Evolutionary conservation across 345 rosid species (phyloP), one percentile per base, ranked within the genome.

Genomic region (Euclidium syriacum): DNA sequence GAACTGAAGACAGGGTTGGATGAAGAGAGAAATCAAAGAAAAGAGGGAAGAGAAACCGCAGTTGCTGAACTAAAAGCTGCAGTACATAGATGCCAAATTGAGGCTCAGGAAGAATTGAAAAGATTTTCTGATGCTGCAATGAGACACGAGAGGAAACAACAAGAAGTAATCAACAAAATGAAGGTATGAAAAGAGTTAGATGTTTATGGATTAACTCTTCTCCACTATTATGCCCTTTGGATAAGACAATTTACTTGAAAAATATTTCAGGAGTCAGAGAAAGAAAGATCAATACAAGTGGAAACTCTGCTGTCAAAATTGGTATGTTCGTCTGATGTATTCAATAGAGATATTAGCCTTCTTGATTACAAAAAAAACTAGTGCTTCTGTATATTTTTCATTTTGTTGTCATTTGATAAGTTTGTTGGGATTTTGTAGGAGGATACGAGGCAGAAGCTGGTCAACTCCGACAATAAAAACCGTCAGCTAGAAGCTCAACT

Each of bases 401-500:
- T 54, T 61, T 65, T 47, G 4, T 15, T 72, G 47, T 49, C 51
- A 16, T 54, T 39, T 53, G 14, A 47, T 16, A 25, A 46, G 3
- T 40, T 40, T 64, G 32, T 34, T 71, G 40, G 41, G 40, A 34
- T 40, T 63, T 63, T 55, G 43, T 80, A 87, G 97, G 99, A 94
- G 69, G 96, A 87, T 54, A 80, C 90, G 3, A 83, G 99, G 77
- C 85, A 83, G 62, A 89, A 84, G 77, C 81, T 90, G 85, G 90
- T 90, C 36, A 53, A 27, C 24, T 83, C 99, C 32, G 97, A 90
- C 53, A 90, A 90, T 73, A 94, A 77, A 80, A 77, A 80, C 71
- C 95, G 99, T 43, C 96, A 83, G 78, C 83, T 94, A 54, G 99
- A 94, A 78, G 75, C 86, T 70, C 97, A 85, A 76, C 68, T 85